Percentiles rank a stretch among this genome's conserved stretches.
Evolutionary conservation across 2,329 filamentous ascomycete species (phyloP).

Genomic region (Verticillium klebahnii): DNA sequence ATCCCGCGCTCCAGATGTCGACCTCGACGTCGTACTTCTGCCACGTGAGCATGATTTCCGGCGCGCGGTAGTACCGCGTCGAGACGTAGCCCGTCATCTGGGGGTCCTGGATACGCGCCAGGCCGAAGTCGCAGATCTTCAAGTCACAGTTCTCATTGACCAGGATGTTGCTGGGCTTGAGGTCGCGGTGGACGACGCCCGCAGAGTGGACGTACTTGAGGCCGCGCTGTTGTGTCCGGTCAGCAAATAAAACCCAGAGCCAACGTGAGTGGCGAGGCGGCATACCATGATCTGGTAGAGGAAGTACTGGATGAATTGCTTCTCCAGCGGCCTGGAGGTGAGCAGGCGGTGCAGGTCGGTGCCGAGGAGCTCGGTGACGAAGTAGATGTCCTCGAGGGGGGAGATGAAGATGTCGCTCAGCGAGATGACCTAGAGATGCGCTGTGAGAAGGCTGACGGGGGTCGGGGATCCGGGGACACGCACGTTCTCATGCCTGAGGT

Average conservation of each 20-base stretch:
- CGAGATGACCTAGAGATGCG: constrained; percentile 73
- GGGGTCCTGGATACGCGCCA: constrained; percentile 95
- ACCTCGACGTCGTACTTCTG: constrained; percentile 99
- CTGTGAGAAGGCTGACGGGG: constrained; percentile 6
- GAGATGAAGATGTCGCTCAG: constrained; percentile 99
- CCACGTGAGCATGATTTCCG: constrained; percentile 99
- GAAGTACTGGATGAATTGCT: constrained; percentile 99
- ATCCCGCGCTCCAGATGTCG: constrained; percentile 98
- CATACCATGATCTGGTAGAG: constrained; percentile 96
- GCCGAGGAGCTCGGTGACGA: constrained; percentile 94
- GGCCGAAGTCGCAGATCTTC: constrained; percentile 98
- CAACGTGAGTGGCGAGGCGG: constrained; percentile 1
- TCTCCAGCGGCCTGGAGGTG: constrained; percentile 92
- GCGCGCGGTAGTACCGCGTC: constrained; percentile 95
- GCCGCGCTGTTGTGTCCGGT: constrained; percentile 60
- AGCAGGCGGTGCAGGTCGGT: constrained; percentile 94
- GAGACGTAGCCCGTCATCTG: constrained; percentile 99
- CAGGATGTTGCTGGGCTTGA: constrained; percentile 98
- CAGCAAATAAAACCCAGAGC: constrained; percentile 7
- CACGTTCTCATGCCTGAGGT: constrained; percentile 95
- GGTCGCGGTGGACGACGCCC: constrained; percentile 92
- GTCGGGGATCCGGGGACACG: constrained; percentile 13
- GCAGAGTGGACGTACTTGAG: constrained; percentile 99
- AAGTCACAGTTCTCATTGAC: constrained; percentile 99
- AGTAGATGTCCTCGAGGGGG: constrained; percentile 97